Conservation (phyloP, 805 yeast genomes). For the Kazachstania viticola region DNA sequence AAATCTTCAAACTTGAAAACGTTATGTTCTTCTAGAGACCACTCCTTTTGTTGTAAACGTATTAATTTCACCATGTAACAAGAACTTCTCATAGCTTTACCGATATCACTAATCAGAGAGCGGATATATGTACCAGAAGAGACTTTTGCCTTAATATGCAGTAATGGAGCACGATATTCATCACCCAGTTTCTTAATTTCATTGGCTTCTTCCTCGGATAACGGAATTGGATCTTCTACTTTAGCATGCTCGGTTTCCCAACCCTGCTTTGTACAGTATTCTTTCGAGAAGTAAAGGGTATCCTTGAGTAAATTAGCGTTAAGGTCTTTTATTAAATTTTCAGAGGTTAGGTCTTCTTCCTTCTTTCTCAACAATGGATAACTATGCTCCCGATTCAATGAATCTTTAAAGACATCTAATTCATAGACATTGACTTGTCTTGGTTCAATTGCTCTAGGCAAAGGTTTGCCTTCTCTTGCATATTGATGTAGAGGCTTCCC, state of each 20-base stretch:
- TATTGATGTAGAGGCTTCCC: conserved; percentile 92
- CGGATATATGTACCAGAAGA: conserved; percentile 94
- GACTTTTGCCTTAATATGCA: conserved; percentile 68
- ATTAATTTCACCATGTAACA: conserved; percentile 82
- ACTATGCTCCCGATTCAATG: conserved; percentile 43
- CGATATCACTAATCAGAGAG: conserved; percentile 80
- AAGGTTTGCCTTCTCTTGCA: conserved; percentile 76
- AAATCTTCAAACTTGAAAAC: conserved; percentile 62
- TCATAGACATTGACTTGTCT: conserved; percentile 55
- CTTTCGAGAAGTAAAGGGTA: conserved; percentile 45
- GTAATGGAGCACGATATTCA: conserved; percentile 45
- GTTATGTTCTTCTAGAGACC: conserved; percentile 60
- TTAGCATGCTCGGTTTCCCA: conserved; percentile 30
- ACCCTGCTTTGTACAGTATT: conserved; percentile 37
- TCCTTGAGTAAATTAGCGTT: conserved; percentile 54
- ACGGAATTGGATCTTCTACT: conserved; percentile 29
- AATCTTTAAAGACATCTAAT: conserved; percentile 39
- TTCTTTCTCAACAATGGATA: conserved; percentile 36
- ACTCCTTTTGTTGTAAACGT: conserved; percentile 68
- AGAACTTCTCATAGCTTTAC: conserved; percentile 64
- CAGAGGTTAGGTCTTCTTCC: conserved; percentile 14
- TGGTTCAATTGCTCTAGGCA: conserved; percentile 74
- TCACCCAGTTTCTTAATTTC: conserved; percentile 26
- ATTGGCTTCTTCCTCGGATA: conserved; percentile 27
- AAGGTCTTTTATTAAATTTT: conserved; percentile 17